Evolutionary conservation across 352 stramenopile species (phyloP), one percentile per base, ranked within the genome.

Genomic region (Saprolegnia diclina): DNA sequence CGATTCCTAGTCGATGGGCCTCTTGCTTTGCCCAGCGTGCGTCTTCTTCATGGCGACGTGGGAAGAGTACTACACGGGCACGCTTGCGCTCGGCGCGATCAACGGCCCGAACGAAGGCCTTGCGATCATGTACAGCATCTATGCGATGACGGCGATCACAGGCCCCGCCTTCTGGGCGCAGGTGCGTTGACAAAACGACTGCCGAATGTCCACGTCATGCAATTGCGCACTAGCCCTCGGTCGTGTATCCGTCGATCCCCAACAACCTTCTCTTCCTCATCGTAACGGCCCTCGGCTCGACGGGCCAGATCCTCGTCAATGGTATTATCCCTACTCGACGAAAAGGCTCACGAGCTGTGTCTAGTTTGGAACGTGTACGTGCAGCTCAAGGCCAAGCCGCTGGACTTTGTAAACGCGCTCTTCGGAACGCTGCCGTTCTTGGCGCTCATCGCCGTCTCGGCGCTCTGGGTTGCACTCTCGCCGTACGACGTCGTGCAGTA

Each of bases 41-140:
- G 86, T 98, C 6, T 99, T 99, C 75, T 99, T 97, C 72, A 92
- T 98, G 77, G 89, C 92, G 13, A 98, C 95, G n/a, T 99, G 96
- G 97, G 97, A 99, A 75, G 91, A 99, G 76, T 99, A 98, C 78
- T 96, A 98, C 81, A 98, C 92, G 0, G 94, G 95, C n/a, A 92
- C 91, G 61, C 79, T 99, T 13, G 88, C 97, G 29, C 78, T 99
- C 40, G 95, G 95, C 9, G 82, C 96, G 22, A 79, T 99, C 46
- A 99, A 99, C 77, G 97, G 96, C 69, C 96, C 97, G 7, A 98
- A 90, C 66, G 96, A 99, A 79, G 96, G 97, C 40, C 75, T 99
- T 14, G 56, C 98, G 35, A 87, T 92, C 74, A 94, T 94, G 84
- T 94, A 94, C 73, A 79, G 76, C 54, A 79, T 87, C 65, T 94